A percentile compares a stretch with the other conserved stretches of the same genome.
phyloP scores from a whole-genome alignment of 1,284 basidiomycete genomes.

The Apiotrichum mycotoxinovorans region DNA sequence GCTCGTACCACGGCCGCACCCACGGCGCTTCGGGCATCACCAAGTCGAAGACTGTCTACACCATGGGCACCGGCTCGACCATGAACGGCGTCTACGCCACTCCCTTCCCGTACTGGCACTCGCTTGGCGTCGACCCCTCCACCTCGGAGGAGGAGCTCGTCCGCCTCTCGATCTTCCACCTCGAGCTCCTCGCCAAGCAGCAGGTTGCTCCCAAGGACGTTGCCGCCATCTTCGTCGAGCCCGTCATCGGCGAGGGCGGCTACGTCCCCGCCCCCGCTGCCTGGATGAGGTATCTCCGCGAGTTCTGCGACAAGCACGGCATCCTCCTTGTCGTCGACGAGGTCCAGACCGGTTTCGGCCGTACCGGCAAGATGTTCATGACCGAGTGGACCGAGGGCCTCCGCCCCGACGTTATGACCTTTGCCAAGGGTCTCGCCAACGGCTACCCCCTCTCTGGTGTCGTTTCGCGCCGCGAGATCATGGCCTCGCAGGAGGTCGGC shows the following conservation, averaged over 20 bases:
- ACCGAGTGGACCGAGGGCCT: constrained; percentile 67
- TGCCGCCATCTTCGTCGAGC: constrained; percentile 87
- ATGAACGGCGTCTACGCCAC: constrained; percentile 68
- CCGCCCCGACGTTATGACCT: constrained; percentile 78
- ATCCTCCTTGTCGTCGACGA: constrained; percentile 78
- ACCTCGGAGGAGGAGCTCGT: constrained; percentile 67
- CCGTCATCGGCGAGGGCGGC: constrained; percentile 86
- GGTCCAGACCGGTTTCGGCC: constrained; percentile 84
- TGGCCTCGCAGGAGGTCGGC: constrained; percentile 73
- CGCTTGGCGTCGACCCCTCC: constrained; percentile 62
- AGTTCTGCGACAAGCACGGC: constrained; percentile 79
- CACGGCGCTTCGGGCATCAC: constrained; percentile 77
- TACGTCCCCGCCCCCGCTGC: constrained; percentile 83
- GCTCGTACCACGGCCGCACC: constrained; percentile 80
- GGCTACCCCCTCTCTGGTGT: constrained; percentile 84
- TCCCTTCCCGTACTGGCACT: constrained; percentile 93
- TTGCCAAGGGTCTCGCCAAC: constrained; percentile 69
- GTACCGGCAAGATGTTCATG: constrained; percentile 83
- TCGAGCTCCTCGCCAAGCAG: constrained; percentile 77
- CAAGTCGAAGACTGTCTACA: constrained; percentile 83
- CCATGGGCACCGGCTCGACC: constrained; percentile 48
- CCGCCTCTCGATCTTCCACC: constrained; percentile 68
- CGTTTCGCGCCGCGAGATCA: constrained; percentile 74
- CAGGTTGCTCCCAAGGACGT: constrained; percentile 81
- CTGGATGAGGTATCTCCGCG: constrained; percentile 74